Conservation (phyloP, 352 stramenopile genomes). For the Elongisporangium prolatum region DNA sequence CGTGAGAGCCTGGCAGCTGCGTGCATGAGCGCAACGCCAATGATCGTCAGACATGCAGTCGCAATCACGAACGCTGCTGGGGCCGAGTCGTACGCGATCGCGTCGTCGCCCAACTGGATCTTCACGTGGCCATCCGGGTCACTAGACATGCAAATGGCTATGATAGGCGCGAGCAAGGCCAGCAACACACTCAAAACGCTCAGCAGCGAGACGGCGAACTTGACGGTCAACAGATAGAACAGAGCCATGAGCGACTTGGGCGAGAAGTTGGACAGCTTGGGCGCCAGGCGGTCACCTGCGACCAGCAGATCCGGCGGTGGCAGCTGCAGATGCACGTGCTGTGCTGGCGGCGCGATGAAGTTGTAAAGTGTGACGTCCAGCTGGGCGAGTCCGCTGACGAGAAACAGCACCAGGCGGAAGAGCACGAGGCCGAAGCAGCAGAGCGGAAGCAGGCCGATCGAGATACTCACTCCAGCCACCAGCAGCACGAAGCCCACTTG, state of each 20-base stretch:
- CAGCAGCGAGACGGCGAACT: slow-evolving; percentile 39
- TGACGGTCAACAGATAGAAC: slow-evolving; percentile 62
- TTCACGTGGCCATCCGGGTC: slow-evolving; percentile 13
- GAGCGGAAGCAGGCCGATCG: slow-evolving; percentile 42
- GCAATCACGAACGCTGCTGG: slow-evolving; percentile 18
- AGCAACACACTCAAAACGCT: slow-evolving; percentile 27
- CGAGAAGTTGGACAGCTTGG: slow-evolving; percentile 46
- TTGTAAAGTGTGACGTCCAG: slow-evolving; percentile 47
- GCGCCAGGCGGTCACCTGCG: slow-evolving; percentile 35
- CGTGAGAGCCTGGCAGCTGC: slow-evolving; percentile 35
- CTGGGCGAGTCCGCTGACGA: slow-evolving; percentile 42
- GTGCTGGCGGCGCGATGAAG: slow-evolving; percentile 24
- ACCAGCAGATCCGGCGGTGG: slow-evolving; percentile 13
- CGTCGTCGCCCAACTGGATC: slow-evolving; percentile 12
- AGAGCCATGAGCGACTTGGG: slow-evolving; percentile 60
- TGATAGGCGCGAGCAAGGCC: slow-evolving; percentile 22
- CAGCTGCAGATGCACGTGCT: slow-evolving; percentile 34
- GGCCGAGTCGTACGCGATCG: slow-evolving; percentile 15
- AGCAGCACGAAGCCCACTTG: slow-evolving; percentile 43
- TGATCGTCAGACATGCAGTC: slow-evolving; percentile 29
- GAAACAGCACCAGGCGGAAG: slow-evolving; percentile 39
- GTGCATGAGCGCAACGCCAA: slow-evolving; percentile 51
- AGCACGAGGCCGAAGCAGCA: slow-evolving; percentile 65
- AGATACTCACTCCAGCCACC: slow-evolving; percentile 27
- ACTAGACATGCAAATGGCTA: slow-evolving; percentile 12